Evolutionary conservation across 2,329 filamentous ascomycete genomes (phyloP).

Genomic region (Fonsecaea pugnacius): DNA sequence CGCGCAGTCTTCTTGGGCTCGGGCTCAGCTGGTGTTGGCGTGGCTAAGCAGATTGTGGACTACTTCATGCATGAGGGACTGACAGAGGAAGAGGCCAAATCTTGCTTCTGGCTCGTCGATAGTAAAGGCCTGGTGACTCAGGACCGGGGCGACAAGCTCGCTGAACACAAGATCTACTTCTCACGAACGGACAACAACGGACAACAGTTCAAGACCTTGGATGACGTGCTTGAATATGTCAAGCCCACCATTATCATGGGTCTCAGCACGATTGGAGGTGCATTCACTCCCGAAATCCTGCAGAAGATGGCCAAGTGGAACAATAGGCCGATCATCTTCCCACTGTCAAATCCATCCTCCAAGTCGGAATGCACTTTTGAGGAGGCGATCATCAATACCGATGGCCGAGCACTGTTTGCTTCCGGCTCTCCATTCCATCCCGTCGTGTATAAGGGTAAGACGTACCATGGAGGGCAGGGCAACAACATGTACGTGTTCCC

Average conservation of each 20-base stretch:
- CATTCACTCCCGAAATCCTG: conserved; percentile 88
- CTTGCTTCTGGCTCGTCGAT: conserved; percentile 97
- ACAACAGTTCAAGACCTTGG: conserved; percentile 73
- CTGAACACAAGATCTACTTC: conserved; percentile 80
- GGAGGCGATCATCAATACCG: conserved; percentile 86
- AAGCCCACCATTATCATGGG: conserved; percentile 94
- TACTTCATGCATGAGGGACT: conserved; percentile 94
- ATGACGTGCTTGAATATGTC: conserved; percentile 91
- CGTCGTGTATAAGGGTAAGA: conserved; percentile 68
- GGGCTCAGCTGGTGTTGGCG: conserved; percentile 92
- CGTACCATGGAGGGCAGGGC: conserved; percentile 79
- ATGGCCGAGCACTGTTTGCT: conserved; percentile 89
- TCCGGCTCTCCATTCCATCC: conserved; percentile 90
- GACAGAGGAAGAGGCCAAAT: conserved; percentile 80
- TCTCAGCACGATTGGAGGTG: conserved; percentile 88
- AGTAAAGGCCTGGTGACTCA: conserved; percentile 92
- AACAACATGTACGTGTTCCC: conserved; percentile 92
- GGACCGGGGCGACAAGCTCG: conserved; percentile 90
- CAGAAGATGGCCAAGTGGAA: conserved; percentile 66
- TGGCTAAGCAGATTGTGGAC: conserved; percentile 96
- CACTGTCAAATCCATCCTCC: conserved; percentile 90
- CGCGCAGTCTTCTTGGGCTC: conserved; percentile 95
- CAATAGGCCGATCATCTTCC: conserved; percentile 88
- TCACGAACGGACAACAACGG: conserved; percentile 68
- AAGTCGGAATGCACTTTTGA: conserved; percentile 99